Base-by-base conservation (phyloP, 768 basidiomycete species). In the Russula compacta region DNA sequence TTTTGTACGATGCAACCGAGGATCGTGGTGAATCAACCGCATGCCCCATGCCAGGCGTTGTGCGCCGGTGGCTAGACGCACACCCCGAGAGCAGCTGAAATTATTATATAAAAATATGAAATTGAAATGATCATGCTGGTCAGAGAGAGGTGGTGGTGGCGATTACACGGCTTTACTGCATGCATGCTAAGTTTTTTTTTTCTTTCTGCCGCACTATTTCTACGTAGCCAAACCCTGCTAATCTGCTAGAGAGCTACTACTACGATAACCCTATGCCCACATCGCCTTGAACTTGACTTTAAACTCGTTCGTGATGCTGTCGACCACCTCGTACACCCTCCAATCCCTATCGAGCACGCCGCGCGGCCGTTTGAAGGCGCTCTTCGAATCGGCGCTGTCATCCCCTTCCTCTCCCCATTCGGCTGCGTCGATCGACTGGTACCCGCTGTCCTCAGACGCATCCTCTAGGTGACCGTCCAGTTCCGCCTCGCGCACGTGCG, bases 251-350 rank as follows among this genome's bases (percentile, higher is more conserved):
- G 36, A 39, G 21, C 8, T n/a, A 38, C 17, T 14, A 7, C 24
- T 49, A 36, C 24, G 3, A 33, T 43, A 19, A 7, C 9, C 24
- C 21, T 56, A 58, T 21, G 65, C 42, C 85, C 84, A 85, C 73
- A 84, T 86, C 8, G 76, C 79, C 64, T 71, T 78, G 72, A 80
- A 87, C 69, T 86, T 86, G 59, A 72, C 77, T 9, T 79, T 71
- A 57, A 87, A 86, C 64, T 85, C 81, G 9, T 67, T 68, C 47
- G 72, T 72, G 21, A 76, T 74, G 3, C 62, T 74, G 32, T 73
- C 66, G 8, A 84, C 73, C 12, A 85, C 73, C 56, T 78, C 72
- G 47, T 81, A 83, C 1, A 86, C 78, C 56, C 65, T 74, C 84
- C 83, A 83, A 63, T 86, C 84, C 4, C 63, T 69, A 19, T 78